Evolutionary conservation across 2,329 filamentous ascomycete genomes (phyloP), one percentile per base, ranked within the genome.

Genomic region (Xylariaceae sp.): DNA sequence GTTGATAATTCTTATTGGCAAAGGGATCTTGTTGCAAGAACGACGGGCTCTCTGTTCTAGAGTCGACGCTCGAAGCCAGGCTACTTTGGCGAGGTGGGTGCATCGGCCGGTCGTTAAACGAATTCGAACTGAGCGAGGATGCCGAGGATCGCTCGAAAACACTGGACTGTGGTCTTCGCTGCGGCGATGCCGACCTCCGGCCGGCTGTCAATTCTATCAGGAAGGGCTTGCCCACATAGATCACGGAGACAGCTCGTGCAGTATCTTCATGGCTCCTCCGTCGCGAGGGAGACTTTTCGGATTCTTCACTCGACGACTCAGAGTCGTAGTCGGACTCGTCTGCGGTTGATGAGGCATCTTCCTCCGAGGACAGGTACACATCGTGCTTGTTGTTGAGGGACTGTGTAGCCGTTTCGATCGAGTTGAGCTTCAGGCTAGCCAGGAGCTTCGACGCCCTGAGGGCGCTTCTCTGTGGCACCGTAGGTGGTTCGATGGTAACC

Each of bases 281-380:
- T 43, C 65, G 55, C 7, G 41, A 7, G 4, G 48, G 44, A 3
- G 48, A 52, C 24, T 54, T 38, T 34, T 56, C 50, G 6, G 52
- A 53, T 38, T 61, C 52, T 38, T 67, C 68, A 44, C 60, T 68
- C 16, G 64, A 65, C 37, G 69, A 73, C 48, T 77, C 67, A 45
- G 65, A 66, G 38, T 74, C 72, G 53, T 72, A 72, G 53, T 79
- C 74, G 41, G 76, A 81, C 47, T 74, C 74, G 60, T 79, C 73
- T 59, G 79, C 79, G 34, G 76, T 74, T 2, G 79, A 79, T 2
- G 79, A 83, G 22, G 72, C 78, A 48, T 83, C 80, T 56, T 84
- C 80, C 50, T 84, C 80, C 0, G 78, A 82, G 2, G 79, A 83
- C 19, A 84, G 72, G 59, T 84, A 84, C 43, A 78, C 55, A 42